Evolutionary conservation across 768 basidiomycete genomes (phyloP), one percentile per base, ranked within the genome.

Genomic region (Boletus edulis): DNA sequence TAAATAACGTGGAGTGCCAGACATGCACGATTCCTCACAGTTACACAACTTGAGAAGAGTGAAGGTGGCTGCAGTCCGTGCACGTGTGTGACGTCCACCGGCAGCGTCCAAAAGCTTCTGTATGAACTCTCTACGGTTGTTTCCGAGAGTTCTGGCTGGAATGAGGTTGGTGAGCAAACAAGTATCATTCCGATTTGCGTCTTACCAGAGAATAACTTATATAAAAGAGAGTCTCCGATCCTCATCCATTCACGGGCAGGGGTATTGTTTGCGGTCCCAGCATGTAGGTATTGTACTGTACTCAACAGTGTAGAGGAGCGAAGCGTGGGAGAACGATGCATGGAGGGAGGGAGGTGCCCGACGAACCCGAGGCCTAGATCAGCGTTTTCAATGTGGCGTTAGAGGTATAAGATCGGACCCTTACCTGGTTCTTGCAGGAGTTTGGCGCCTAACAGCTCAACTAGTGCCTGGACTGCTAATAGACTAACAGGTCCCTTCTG

Each of bases 381-480:
- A 37, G 29, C 5, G 22, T 38, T 51, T 32, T 32, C 13, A n/a
- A 14, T 13, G 24, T 40, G 10, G 11, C 29, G 29, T 54, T 8
- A 42, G 31, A 15, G 24, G 12, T 8, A 24, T 14, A 4, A 29
- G 22, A 11, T 29, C 14, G 10, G 18, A 34, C 20, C 4, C 24
- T 52, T 46, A 58, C 64, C 52, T 55, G 56, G 49, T 39, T 56
- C 52, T 18, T 49, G 57, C 7, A 38, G 14, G 12, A 54, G 38
- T 52, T 56, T 54, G 9, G 52, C 43, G 10, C 49, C 42, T 13
- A 58, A 58, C 22, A 65, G 24, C 17, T 55, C 57, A 18, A 65
- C 56, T 1, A 65, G 54, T 14, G 54, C 63, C 20, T 65, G 60
- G 11, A 65, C 64, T 31, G 63, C 64, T 32, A 62, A 45, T 35